These are phyloP conservation scores for Casuarina cunninghamiana DNA, from an alignment of 306 rosid genomes.

Conservation along the genomic window DNA sequence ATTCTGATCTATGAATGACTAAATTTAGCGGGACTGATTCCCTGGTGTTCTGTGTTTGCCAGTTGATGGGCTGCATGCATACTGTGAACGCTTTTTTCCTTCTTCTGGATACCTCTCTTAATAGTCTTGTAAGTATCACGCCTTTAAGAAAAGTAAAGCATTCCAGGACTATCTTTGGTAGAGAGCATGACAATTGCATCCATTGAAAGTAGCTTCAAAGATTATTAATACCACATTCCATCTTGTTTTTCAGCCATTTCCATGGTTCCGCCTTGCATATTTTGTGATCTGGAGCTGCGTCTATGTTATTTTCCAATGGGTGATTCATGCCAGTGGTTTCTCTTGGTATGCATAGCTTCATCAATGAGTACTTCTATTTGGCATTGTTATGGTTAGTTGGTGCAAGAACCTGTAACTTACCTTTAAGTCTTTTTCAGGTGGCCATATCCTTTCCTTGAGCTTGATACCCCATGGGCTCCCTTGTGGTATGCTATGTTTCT, in stretches of 20 bases:
- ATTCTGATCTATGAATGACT: background rate
- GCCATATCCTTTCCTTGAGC: constrained; percentile 91
- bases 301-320: constrained; percentile 72
- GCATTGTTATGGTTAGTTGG: background rate
- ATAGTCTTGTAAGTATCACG: constrained; percentile 65
- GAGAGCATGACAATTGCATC: background rate
- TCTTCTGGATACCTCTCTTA: constrained; percentile 66
- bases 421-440: constrained; percentile 40
- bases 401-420: constrained; percentile 13
- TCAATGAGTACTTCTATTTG: background rate
- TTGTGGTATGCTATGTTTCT: constrained; percentile 53
- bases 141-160: background rate
- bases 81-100: constrained; percentile 60
- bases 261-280: constrained; percentile 56
- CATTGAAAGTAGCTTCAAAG: background rate
- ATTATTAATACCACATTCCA: constrained; percentile 5
- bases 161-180: background rate
- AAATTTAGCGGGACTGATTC: background rate
- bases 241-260: constrained; percentile 68
- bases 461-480: constrained; percentile 68
- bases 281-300: constrained; percentile 68
- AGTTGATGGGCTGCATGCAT: constrained; percentile 84
- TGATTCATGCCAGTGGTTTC: constrained; percentile 52
- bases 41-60: constrained; percentile 31
- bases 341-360: constrained; percentile 36